phyloP scores from a whole-genome alignment of 176 grass and related monocot species.

The Musa beccarii region DNA sequence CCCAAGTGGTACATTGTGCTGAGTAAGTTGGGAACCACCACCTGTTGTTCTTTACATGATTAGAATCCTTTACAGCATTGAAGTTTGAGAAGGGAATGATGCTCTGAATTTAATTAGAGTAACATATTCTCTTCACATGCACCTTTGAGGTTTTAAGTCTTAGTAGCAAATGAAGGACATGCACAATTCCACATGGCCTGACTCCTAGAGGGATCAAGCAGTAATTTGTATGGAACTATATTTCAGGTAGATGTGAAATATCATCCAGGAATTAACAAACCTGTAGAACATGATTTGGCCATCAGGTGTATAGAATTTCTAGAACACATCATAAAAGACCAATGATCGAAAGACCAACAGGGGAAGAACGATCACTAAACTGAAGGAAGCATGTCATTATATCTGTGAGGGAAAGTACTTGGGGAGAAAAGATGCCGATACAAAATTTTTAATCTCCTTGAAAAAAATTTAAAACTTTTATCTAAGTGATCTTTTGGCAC shows the following conservation, averaged over 20 bases:
- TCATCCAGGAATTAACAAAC: background rate
- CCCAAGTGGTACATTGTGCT: background rate
- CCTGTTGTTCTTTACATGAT: background rate
- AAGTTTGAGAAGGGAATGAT: conserved; percentile 3
- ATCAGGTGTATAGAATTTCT: background rate
- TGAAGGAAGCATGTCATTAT: no score
- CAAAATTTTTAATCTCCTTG: no score
- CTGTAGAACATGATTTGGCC: background rate
- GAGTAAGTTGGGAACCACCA: background rate
- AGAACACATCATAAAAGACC: background rate
- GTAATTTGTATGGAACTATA: background rate
- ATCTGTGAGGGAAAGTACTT: no score
- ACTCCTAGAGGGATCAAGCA: background rate
- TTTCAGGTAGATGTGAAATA: background rate
- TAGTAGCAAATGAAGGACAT: background rate
- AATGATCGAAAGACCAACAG: no score
- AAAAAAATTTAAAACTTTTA: no score
- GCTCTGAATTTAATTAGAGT: background rate
- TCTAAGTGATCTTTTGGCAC: no score
- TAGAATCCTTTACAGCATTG: background rate
- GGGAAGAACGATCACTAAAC: no score
- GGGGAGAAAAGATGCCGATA: no score
- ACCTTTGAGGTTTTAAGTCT: background rate
- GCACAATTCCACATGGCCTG: background rate
- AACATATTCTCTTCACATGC: background rate